These are phyloP conservation scores for Emergomyces orientalis DNA, from an alignment of 2,329 filamentous ascomycete species.

Conservation along the genomic window DNA sequence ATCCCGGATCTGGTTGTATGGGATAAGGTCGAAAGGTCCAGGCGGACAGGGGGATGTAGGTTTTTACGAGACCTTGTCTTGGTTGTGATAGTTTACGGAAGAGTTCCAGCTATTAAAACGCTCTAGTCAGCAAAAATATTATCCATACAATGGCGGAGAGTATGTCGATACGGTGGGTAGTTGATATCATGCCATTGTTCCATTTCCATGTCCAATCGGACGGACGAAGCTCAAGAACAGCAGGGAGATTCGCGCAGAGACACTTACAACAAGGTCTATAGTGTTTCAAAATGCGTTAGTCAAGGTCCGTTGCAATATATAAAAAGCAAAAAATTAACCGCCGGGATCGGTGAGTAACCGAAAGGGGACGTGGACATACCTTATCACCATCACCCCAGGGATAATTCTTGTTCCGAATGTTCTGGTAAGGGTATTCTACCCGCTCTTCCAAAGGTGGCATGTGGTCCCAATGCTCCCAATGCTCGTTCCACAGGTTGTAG, in stretches of 20 bases:
- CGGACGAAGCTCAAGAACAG: not conserved
- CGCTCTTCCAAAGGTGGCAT: slow-evolving; percentile 81
- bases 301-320: not conserved
- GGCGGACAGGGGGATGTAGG: not conserved
- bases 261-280: slow-evolving; percentile 58
- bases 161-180: not conserved
- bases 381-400: slow-evolving; percentile 94
- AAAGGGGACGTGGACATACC: slow-evolving; percentile 43
- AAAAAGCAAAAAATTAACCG: not conserved
- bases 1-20: not conserved
- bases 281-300: slow-evolving; percentile 11
- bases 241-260: slow-evolving; percentile 2
- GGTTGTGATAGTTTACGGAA: slow-evolving; percentile 93
- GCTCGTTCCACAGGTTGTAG: slow-evolving; percentile 84
- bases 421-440: slow-evolving; percentile 91
- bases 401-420: slow-evolving; percentile 94
- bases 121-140: slow-evolving; percentile 3
- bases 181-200: not conserved
- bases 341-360: not conserved
- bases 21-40: not conserved
- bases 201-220: not conserved
- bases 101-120: slow-evolving; percentile 73
- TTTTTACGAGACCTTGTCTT: slow-evolving; percentile 56
- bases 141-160: not conserved
- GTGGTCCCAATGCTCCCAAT: slow-evolving; percentile 94